Conservation (phyloP, 2,329 filamentous ascomycete genomes). For the Penicillium griseofulvum region DNA sequence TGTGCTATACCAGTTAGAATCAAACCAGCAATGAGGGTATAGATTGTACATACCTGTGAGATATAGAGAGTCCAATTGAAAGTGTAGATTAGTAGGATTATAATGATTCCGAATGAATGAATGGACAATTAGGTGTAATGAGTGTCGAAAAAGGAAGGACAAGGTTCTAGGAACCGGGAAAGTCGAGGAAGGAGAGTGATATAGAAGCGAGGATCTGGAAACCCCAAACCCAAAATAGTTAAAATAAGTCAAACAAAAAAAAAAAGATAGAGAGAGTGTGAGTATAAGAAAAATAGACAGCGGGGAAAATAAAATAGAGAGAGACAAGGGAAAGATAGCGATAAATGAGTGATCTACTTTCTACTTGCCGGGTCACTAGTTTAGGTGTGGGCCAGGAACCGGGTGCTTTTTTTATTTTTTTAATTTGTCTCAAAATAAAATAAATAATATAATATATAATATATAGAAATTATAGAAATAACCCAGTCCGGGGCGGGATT, state of each 20-base stretch:
- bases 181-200: constrained; percentile 30
- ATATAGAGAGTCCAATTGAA: neutral
- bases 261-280: constrained; percentile 26
- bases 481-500: constrained; percentile 19
- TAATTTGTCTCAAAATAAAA: constrained; percentile 5
- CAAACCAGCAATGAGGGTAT: neutral
- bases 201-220: constrained; percentile 27
- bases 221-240: constrained; percentile 32
- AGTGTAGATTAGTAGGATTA: constrained; percentile 4
- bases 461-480: neutral
- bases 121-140: constrained; percentile 33
- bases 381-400: constrained; percentile 22
- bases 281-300: constrained; percentile 14
- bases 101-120: constrained; percentile 27
- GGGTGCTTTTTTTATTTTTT: neutral
- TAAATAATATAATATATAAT: neutral
- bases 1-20: neutral
- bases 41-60: constrained; percentile 7
- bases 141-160: constrained; percentile 33
- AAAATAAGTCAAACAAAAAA: constrained; percentile 25
- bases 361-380: constrained; percentile 31
- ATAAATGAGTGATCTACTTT: constrained; percentile 40
- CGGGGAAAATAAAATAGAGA: constrained; percentile 30
- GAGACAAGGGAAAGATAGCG: constrained; percentile 25
- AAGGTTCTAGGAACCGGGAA: constrained; percentile 35